Percentiles rank a stretch among this genome's conserved stretches.
These are phyloP conservation scores for Dalbergia cultrata DNA, from an alignment of 306 rosid genomes.

Conservation along the genomic window DNA sequence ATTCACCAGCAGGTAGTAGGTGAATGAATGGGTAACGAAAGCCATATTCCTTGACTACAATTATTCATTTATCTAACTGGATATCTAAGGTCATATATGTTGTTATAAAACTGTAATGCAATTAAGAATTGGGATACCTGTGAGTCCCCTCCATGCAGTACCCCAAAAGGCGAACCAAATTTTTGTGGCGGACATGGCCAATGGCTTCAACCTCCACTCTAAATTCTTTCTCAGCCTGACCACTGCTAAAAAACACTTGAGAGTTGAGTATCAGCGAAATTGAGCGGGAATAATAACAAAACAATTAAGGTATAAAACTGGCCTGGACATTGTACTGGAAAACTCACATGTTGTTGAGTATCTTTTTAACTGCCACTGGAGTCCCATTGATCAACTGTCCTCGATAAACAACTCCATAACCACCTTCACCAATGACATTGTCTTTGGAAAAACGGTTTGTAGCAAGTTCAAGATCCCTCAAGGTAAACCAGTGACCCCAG, in stretches of 20 bases:
- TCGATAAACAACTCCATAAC: constrained; percentile 88
- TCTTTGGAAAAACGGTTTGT: constrained; percentile 84
- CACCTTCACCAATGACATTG: constrained; percentile 93
- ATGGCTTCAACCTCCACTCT: constrained; percentile 97
- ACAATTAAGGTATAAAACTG: constrained; percentile 11
- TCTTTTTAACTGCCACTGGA: constrained; percentile 93
- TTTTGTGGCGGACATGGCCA: constrained; percentile 96
- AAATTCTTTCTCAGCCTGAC: constrained; percentile 97
- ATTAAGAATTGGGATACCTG: constrained; percentile 61
- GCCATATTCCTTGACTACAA: neutral
- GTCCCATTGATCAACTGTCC: constrained; percentile 89
- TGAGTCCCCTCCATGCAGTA: constrained; percentile 91
- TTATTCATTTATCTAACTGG: neutral
- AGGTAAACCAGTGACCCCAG: constrained; percentile 99
- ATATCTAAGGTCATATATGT: constrained; percentile 22
- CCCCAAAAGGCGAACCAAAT: constrained; percentile 96
- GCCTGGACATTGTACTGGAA: constrained; percentile 8
- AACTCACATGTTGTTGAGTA: constrained; percentile 93
- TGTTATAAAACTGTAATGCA: constrained; percentile 1
- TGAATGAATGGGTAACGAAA: constrained; percentile 7
- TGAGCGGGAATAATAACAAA: constrained; percentile 41
- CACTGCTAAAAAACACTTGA: constrained; percentile 54
- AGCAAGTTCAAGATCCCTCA: constrained; percentile 91
- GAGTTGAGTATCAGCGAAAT: constrained; percentile 39
- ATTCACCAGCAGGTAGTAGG: constrained; percentile 17